Base-by-base conservation (phyloP, 2,329 filamentous ascomycete genomes). In the Dryadomyces quercivorus region DNA sequence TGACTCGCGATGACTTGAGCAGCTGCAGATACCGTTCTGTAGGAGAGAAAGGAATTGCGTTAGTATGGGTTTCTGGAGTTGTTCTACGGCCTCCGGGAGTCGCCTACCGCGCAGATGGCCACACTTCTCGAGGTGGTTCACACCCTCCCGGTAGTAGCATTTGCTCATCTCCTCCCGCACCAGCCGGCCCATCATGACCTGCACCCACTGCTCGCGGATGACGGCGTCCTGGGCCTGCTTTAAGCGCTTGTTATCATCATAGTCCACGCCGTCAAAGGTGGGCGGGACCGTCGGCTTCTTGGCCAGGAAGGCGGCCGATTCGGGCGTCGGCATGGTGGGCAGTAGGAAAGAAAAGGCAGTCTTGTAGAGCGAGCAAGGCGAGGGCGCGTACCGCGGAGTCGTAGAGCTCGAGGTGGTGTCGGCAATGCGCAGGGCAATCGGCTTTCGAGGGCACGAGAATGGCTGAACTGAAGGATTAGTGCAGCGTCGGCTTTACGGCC, bases 91-190 rank as follows among this genome's bases (percentile, higher is more conserved):
- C 26, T 31, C 8, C 8, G 4, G 26, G 8, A 31, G 20, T 12
- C 45, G 20, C 85, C 76, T 69, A 93, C 88, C 87, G 85, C 88
- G 78, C 70, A 92, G 69, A 64, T 79, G 75, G 61, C 86, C 87
- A 70, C 88, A 93, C 73, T 92, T 93, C 77, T 92, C 88, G 68
- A 93, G 71, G 69, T 93, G 88, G 70, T 93, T 93, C 61, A 91
- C 86, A 55, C 88, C 88, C 72, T 93, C 86, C 62, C 81, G 77
- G 70, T 82, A 81, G 72, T 93, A 93, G 75, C 88, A 93, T 74
- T 89, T 92, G 70, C 84, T 78, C 73, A 93, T 75, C 75, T 93
- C 88, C 68, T 92, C 85, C 60, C 86, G 76, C 54, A 93, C 86
- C 59, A 93, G 72, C 58, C 88, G 78, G 56, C 85, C 86, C 88